phyloP scores from a whole-genome alignment of 768 basidiomycete species.

The Boletales sp. region DNA sequence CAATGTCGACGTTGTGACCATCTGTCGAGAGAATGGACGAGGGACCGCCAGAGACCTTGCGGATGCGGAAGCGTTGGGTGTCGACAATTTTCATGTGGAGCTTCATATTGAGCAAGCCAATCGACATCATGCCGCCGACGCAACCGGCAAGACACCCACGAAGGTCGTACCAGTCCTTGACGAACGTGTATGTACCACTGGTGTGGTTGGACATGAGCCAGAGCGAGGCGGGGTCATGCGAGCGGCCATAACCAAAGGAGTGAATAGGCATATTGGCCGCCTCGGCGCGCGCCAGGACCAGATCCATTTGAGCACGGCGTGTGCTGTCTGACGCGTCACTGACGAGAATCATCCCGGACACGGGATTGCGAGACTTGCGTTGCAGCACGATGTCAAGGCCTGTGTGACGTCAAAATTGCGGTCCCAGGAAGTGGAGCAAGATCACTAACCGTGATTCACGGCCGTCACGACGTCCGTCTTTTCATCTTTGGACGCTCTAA shows the following conservation, averaged over 20 bases:
- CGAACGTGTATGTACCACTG: conserved; percentile 95
- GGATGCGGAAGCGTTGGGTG: conserved; percentile 83
- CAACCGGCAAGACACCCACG: conserved; percentile 90
- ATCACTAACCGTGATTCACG: conserved; percentile 79
- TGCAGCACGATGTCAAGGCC: conserved; percentile 93
- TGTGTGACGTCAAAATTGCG: conserved; percentile 22
- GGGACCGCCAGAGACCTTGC: conserved; percentile 91
- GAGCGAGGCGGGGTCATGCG: conserved; percentile 94
- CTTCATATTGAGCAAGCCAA: conserved; percentile 90
- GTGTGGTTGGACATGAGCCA: conserved; percentile 99
- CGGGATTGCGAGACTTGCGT: conserved; percentile 85
- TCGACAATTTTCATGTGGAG: conserved; percentile 94
- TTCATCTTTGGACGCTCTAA: conserved; percentile 80
- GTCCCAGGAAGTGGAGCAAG: not conserved
- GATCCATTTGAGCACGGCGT: conserved; percentile 94
- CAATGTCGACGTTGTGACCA: conserved; percentile 93
- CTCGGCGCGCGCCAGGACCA: conserved; percentile 94
- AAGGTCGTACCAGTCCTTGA: conserved; percentile 97
- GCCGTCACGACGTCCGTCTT: conserved; percentile 97
- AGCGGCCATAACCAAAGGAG: conserved; percentile 93
- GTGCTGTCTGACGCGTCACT: conserved; percentile 92
- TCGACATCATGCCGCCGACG: conserved; percentile 95
- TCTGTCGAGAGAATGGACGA: conserved; percentile 85
- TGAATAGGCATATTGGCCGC: conserved; percentile 97
- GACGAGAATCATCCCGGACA: conserved; percentile 89